A percentile compares a stretch with the other conserved stretches of the same genome.
Conservation (phyloP, 805 yeast genomes). For the Naumovozyma baii region DNA sequence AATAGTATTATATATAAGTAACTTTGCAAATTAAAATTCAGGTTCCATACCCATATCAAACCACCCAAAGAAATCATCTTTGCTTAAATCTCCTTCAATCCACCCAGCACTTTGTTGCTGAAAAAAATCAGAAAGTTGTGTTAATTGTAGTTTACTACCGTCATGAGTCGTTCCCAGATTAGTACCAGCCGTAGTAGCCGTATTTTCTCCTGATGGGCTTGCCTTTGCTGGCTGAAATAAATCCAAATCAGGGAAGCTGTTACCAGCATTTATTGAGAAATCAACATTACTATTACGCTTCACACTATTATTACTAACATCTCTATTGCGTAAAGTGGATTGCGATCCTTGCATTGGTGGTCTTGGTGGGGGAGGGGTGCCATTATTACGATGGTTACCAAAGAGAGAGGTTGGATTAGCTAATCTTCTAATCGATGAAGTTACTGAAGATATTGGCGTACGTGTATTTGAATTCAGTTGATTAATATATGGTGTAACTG, state of each 20-base stretch:
- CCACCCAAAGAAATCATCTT: conserved; percentile 89
- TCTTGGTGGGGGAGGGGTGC: no score
- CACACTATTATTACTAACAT: neutral
- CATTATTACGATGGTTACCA: neutral
- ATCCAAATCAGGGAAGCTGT: neutral
- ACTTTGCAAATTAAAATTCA: conserved; percentile 34
- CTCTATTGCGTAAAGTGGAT: neutral
- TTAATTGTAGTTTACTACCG: neutral
- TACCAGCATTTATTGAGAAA: neutral
- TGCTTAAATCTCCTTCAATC: conserved; percentile 56
- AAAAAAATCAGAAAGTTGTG: conserved; percentile 46
- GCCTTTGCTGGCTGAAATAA: neutral
- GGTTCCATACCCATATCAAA: conserved; percentile 73
- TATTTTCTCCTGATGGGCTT: neutral
- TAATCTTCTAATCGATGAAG: neutral
- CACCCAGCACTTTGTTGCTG: conserved; percentile 80
- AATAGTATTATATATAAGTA: neutral
- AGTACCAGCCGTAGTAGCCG: neutral
- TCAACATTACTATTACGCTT: neutral
- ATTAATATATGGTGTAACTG: neutral
- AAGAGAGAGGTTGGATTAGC: conserved; percentile 1
- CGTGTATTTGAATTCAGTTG: neutral
- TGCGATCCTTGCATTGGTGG: neutral
- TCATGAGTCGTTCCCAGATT: neutral
- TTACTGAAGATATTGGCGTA: conserved; percentile 2